Conservation (phyloP, 352 stramenopile genomes). For the Phytophthora pini region DNA sequence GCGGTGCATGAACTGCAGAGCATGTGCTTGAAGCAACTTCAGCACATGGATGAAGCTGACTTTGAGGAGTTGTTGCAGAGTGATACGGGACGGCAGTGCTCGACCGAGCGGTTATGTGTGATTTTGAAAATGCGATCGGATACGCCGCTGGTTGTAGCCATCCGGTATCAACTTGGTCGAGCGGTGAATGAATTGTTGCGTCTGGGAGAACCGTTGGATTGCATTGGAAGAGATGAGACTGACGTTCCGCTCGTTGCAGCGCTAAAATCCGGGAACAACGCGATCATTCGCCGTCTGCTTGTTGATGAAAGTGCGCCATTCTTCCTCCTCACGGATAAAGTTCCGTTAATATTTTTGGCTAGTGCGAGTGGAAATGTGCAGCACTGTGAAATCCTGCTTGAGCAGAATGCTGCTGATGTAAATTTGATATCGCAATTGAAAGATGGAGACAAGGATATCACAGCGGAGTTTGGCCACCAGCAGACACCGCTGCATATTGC, state of each 20-base stretch:
- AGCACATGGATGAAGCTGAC: slow-evolving; percentile 48
- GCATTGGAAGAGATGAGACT: slow-evolving; percentile 48
- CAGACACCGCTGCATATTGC: slow-evolving; percentile 85
- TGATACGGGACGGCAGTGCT: slow-evolving; percentile 70
- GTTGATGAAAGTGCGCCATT: slow-evolving; percentile 74
- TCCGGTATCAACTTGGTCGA: slow-evolving; percentile 81
- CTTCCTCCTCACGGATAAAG: slow-evolving; percentile 80
- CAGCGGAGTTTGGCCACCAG: slow-evolving; percentile 65
- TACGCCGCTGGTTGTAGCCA: slow-evolving; percentile 70
- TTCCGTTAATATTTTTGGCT: slow-evolving; percentile 78
- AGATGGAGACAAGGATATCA: slow-evolving; percentile 82
- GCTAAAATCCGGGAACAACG: slow-evolving; percentile 72
- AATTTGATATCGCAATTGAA: slow-evolving; percentile 83
- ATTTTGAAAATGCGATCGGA: slow-evolving; percentile 67
- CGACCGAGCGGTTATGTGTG: slow-evolving; percentile 69
- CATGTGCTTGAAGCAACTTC: slow-evolving; percentile 64
- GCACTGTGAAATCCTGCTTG: slow-evolving; percentile 80
- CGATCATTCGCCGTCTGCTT: slow-evolving; percentile 76
- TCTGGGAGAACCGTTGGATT: slow-evolving; percentile 58
- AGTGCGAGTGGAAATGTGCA: slow-evolving; percentile 70
- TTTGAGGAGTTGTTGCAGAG: slow-evolving; percentile 69
- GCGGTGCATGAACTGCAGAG: slow-evolving; percentile 51
- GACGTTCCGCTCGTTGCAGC: slow-evolving; percentile 77
- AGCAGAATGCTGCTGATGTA: slow-evolving; percentile 61
- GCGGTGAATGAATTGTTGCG: slow-evolving; percentile 82